Evolutionary conservation across 2,329 filamentous ascomycete species (phyloP), one percentile per base, ranked within the genome.

Genomic region (Thermothelomyces thermophilus): DNA sequence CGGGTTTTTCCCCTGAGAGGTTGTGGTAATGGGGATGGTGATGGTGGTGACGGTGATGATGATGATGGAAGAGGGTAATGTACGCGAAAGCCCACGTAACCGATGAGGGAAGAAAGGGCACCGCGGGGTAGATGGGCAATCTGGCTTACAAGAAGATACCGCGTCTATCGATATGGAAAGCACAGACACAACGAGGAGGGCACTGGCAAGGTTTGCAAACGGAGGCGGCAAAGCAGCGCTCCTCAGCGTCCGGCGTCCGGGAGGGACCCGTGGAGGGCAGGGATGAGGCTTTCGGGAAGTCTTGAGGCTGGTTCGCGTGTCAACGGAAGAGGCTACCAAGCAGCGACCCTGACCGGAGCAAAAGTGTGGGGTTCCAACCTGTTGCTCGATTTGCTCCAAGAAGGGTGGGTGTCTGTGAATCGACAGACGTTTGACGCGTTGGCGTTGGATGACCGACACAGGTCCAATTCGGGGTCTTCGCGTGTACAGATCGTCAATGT

Each of bases 281-380:
- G 47, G 45, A 44, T 42, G 49, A 41, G 41, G 44, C 42, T 43
- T 42, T 40, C 24, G 35, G 47, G 45, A 45, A 16, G 39, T 17
- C 24, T 16, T 14, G 37, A 50, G 36, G n/a, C 46, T 51, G 46
- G 46, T 55, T 48, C 47, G 48, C 48, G 53, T 26, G 53, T 50
- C 41, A 53, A 46, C 43, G 41, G 40, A 31, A 20, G n/a, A n/a
- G 37, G 26, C 20, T 16, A 39, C 35, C 33, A 17, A 46, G 34
- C 41, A 13, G 13, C 8, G 33, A n/a, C n/a, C n/a, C n/a, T n/a
- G 42, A 48, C 44, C 47, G 44, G 52, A 52, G 44, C 33, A 37
- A 28, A 22, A 11, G 16, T 35, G 51, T 48, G 48, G 51, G 46
- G 46, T 22, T 17, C 46, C 35, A 42, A 46, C 46, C 43, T 46